phyloP scores from a whole-genome alignment of 768 basidiomycete species.

The Boletus sp. region DNA sequence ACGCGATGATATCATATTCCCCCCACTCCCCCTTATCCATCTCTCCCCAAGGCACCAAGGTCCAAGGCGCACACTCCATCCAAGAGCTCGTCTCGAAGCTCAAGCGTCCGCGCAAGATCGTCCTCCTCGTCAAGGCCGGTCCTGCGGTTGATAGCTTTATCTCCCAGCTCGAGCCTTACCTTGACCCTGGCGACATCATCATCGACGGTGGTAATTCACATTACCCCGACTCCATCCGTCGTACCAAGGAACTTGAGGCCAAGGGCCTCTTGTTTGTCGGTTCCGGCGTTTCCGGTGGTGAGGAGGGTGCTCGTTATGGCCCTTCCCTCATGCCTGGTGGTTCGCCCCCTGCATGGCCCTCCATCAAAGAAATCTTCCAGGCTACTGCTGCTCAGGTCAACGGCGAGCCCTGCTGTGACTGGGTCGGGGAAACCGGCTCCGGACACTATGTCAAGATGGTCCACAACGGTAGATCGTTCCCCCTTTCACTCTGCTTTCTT shows the following conservation, averaged over 20 bases:
- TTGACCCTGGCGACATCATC: slow-evolving; percentile 96
- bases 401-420: slow-evolving; percentile 98
- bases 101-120: slow-evolving; percentile 93
- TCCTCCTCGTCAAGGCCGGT: slow-evolving; percentile 98
- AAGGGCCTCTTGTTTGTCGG: slow-evolving; percentile 98
- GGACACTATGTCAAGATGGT: slow-evolving; percentile 99
- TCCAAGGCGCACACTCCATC: slow-evolving; percentile 93
- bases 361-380: slow-evolving; percentile 99
- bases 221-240: slow-evolving; percentile 97
- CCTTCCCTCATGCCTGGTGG: slow-evolving; percentile 99
- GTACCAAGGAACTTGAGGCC: slow-evolving; percentile 85
- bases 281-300: slow-evolving; percentile 98
- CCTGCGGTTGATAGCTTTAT: slow-evolving; percentile 96
- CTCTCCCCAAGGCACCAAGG: slow-evolving; percentile 72
- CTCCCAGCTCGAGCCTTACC: slow-evolving; percentile 78
- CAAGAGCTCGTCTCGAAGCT: slow-evolving; percentile 90
- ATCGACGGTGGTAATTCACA: slow-evolving; percentile 99
- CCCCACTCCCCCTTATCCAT: slow-evolving; percentile 18
- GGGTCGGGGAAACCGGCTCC: slow-evolving; percentile 95
- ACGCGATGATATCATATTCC: slow-evolving; percentile 33
- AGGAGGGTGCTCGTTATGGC: slow-evolving; percentile 96
- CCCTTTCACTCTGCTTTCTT: background rate
- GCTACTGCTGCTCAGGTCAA: slow-evolving; percentile 93
- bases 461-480: slow-evolving; percentile 70
- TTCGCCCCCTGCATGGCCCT: slow-evolving; percentile 89